Evolutionary conservation across 2,329 filamentous ascomycete species (phyloP), one percentile per base, ranked within the genome.

Genomic region (Neonectria ditissima): DNA sequence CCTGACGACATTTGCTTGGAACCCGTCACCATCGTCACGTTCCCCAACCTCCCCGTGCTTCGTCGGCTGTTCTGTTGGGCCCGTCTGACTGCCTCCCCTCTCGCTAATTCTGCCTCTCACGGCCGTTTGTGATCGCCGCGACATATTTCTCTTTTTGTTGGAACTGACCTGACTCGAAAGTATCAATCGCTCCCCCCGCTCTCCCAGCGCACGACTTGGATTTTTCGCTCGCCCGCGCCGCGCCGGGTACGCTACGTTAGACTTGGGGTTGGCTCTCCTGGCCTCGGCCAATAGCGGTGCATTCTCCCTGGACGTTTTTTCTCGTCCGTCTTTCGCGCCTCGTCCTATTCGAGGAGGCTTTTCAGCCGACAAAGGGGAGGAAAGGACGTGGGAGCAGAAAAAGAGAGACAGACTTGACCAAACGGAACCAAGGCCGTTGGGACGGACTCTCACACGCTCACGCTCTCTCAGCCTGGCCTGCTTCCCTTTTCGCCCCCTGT

Each of bases 91-190:
- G n/a, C n/a, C 6, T 26, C 24, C 24, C 44, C 44, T 8, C n/a
- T 30, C 32, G 41, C 41, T 43, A 55, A 55, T 45, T 48, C 55
- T 28, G 37, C 50, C 62, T 68, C 44, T 47, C 47, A 53, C 45
- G 16, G 45, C 10, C 26, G 45, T 20, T 20, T 53, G 44, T n/a
- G 47, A 45, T 62, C 28, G 24, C 32, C 37, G 62, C 56, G 48
- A 63, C 65, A 55, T n/a, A n/a, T n/a, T n/a, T n/a, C n/a, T n/a
- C 61, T 55, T 66, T 70, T 39, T n/a, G n/a, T 7, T 69, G 62
- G 59, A 72, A 71, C 66, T 71, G 69, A 69, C 70, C 69, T 70
- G 62, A 70, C 58, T 65, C 62, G 69, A 50, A 67, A 65, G 71
- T n/a, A n/a, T n/a, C 68, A 68, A 63, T 48, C 34, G 28, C 64